Percentiles rank a stretch among this genome's conserved stretches.
Evolutionary conservation across 2,329 filamentous ascomycete species (phyloP).

Genomic region (Pyricularia pennisetigena): DNA sequence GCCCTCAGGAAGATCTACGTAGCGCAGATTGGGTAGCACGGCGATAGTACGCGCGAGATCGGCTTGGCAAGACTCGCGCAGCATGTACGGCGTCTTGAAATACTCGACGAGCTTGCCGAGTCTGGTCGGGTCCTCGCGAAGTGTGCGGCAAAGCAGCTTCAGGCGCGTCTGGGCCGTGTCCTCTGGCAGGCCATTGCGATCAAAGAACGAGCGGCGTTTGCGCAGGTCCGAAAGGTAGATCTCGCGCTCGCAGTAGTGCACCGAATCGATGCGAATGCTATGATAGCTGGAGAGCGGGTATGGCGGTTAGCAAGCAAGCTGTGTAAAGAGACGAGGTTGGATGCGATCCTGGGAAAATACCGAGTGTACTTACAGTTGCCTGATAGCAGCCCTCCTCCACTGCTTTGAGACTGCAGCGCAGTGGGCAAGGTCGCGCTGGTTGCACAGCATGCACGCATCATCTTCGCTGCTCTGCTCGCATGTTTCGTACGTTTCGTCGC

Average conservation of each 20-base stretch:
- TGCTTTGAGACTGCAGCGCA: slow-evolving; percentile 64
- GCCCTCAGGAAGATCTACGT: slow-evolving; percentile 83
- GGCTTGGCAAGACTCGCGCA: slow-evolving; percentile 74
- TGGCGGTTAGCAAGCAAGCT: slow-evolving; percentile 7
- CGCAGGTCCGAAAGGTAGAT: slow-evolving; percentile 70
- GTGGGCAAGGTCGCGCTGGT: slow-evolving; percentile 77
- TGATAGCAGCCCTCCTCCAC: slow-evolving; percentile 51
- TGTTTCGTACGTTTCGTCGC: slow-evolving; percentile 68
- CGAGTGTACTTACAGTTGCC: slow-evolving; percentile 47
- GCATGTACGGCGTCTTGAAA: slow-evolving; percentile 91
- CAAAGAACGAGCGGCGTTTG: slow-evolving; percentile 61
- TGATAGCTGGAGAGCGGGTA: slow-evolving; percentile 51
- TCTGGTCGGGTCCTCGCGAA: slow-evolving; percentile 63
- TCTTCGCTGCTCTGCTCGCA: slow-evolving; percentile 73
- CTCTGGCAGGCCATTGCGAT: slow-evolving; percentile 69
- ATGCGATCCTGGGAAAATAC: neutral
- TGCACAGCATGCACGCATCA: slow-evolving; percentile 86
- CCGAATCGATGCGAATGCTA: slow-evolving; percentile 84
- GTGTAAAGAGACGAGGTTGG: neutral
- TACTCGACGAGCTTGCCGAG: slow-evolving; percentile 64
- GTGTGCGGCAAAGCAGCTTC: slow-evolving; percentile 68
- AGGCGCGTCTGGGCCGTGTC: slow-evolving; percentile 71
- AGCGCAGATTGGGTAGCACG: slow-evolving; percentile 73
- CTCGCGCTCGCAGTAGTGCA: slow-evolving; percentile 90
- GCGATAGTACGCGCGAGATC: slow-evolving; percentile 80